Base-by-base conservation (phyloP, 495 filamentous ascomycete species). In the Tuber indicum region DNA sequence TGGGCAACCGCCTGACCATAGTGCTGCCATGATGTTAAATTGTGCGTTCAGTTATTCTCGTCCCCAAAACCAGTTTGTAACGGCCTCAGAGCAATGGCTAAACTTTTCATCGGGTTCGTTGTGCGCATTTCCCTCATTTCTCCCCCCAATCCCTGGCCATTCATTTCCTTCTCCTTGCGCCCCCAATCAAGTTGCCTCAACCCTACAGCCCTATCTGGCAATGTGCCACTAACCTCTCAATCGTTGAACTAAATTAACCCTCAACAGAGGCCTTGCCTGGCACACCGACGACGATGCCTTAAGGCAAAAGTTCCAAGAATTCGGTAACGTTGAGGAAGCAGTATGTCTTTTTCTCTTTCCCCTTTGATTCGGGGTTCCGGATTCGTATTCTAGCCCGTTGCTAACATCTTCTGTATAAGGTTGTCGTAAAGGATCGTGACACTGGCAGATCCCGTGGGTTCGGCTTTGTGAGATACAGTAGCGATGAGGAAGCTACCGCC, bases 371-470 rank as follows among this genome's bases (percentile, higher is more conserved):
- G 32, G 26, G 32, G 26, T 16, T 16, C 10, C 7, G 3, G 12
- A 14, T 66, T 36, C 72, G 46, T 42, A 16, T 66, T 69, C 43
- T 52, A 12, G 58, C 42, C 41, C n/a, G 39, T 73, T 78, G 19
- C 47, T 74, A 76, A 81, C 72, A 49, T 32, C 45, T 74, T 81
- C 75, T 66, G 23, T 43, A 77, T 42, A 78, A 99, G 96, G 91
- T 97, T 78, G 95, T 99, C 75, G 94, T 98, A 81, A 98, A 97
- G 87, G 96, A 99, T 84, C 94, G 93, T 80, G 94, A 98, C 83
- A 98, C 96, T 78, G 90, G 92, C 76, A 93, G 96, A 84, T 97
- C 94, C 87, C 93, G 96, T 84, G 96, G 96, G 52, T 99, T 98
- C 84, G 96, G 96, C 41, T 99, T 99, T 84, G 94, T 99, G 71